Base-by-base conservation (phyloP, 495 filamentous ascomycete genomes). In the Aspergillus funiculosus region DNA sequence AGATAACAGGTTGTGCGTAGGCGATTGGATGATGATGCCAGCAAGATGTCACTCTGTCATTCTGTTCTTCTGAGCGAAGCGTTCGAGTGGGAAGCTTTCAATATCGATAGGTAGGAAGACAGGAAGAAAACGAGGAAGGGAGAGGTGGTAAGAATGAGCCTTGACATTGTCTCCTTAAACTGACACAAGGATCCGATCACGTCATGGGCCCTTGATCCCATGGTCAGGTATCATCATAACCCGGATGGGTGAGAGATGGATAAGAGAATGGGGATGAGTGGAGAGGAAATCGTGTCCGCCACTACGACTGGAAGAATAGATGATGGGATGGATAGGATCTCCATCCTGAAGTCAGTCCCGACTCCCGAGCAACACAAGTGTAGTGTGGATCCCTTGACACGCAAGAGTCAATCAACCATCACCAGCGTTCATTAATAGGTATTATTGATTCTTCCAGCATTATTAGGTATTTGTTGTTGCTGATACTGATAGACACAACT, bases 281-380 rank as follows among this genome's bases (percentile, higher is more conserved):
- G 45, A 41, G 49, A 46, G 25, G 24, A 21, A 35, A 44, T 44
- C 34, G 40, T 38, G 40, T 43, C 48, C 26, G 48, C 40, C 48
- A 39, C 11, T 45, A 34, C 30, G 29, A 41, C 47, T 52, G 43
- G 50, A 52, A 47, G 43, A 38, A 24, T 20, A 31, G 26, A 21
- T 5, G 38, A 29, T n/a, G 27, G 19, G 20, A n/a, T n/a, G n/a
- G n/a, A n/a, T n/a, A 35, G 28, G 42, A 45, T 26, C 29, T 22
- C 30, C 29, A 15, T 21, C 6, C 15, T 22, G 22, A 21, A 20
- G 35, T 17, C 35, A 28, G n/a, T 28, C 8, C 26, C 26, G 26
- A 28, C n/a, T n/a, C n/a, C n/a, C n/a, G n/a, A n/a, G n/a, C n/a
- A n/a, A n/a, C n/a, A n/a, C n/a, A n/a, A n/a, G n/a, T n/a, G n/a